A percentile compares a stretch with the other conserved stretches of the same genome.
Evolutionary conservation across 2,329 filamentous ascomycete genomes (phyloP).

Genomic region (Tolypocladium ophioglossoides): DNA sequence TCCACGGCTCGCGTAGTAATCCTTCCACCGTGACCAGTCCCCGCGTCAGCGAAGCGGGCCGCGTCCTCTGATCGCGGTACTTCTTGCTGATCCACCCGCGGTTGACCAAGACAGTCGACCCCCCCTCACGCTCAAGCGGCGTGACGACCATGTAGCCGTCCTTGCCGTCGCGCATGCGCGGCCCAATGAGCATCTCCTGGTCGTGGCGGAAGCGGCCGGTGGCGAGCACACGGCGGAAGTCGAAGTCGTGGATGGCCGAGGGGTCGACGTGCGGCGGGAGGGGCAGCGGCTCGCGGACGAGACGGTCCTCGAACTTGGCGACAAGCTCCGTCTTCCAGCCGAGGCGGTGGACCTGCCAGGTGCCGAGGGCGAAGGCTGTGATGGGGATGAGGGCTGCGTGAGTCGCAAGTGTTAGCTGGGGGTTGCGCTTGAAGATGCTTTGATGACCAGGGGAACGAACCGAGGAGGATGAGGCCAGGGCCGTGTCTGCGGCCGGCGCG

Average conservation of each 20-base stretch:
- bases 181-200: slow-evolving; percentile 92
- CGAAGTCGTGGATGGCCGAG: slow-evolving; percentile 74
- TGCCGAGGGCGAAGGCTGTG: slow-evolving; percentile 80
- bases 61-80: slow-evolving; percentile 52
- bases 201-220: slow-evolving; percentile 72
- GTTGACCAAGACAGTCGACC: slow-evolving; percentile 73
- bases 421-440: background rate
- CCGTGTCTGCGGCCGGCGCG: slow-evolving; percentile 65
- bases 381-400: slow-evolving; percentile 69
- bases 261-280: slow-evolving; percentile 77
- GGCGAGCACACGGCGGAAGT: slow-evolving; percentile 76
- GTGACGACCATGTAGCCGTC: slow-evolving; percentile 90
- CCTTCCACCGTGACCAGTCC: slow-evolving; percentile 75
- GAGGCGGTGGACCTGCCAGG: slow-evolving; percentile 91
- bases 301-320: slow-evolving; percentile 82
- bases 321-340: slow-evolving; percentile 91
- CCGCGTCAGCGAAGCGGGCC: slow-evolving; percentile 53
- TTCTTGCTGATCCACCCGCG: slow-evolving; percentile 85
- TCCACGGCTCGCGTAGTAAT: slow-evolving; percentile 77
- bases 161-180: slow-evolving; percentile 77
- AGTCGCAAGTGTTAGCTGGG: background rate
- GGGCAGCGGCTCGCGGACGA: slow-evolving; percentile 75
- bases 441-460: slow-evolving; percentile 25
- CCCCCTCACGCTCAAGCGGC: slow-evolving; percentile 63
- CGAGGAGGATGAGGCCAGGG: slow-evolving; percentile 67